These are phyloP conservation scores for Monosporozyma solicola DNA, from an alignment of 805 yeast genomes.

Conservation along the genomic window DNA sequence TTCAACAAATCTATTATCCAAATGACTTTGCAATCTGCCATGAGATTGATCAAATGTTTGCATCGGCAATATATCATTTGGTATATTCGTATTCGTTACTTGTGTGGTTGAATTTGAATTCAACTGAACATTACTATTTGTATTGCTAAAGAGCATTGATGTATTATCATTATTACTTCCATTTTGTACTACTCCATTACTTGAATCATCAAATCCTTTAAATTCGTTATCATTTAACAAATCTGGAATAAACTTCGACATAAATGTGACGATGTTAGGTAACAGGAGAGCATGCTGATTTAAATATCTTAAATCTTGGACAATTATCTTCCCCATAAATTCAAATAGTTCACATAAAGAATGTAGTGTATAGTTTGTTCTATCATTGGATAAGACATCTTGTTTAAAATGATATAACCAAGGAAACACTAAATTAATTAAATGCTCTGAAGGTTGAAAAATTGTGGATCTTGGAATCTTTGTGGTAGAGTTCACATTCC, in stretches of 20 bases:
- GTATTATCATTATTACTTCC: not conserved
- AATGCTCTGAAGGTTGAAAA: conserved; percentile 19
- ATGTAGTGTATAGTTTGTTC: conserved; percentile 27
- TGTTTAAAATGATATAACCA: conserved; percentile 25
- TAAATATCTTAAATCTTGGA: conserved; percentile 26
- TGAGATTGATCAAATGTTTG: not conserved
- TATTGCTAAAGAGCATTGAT: not conserved
- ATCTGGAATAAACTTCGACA: conserved; percentile 25
- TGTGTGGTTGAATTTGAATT: not conserved
- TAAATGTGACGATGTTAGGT: conserved; percentile 23
- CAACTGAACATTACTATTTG: not conserved
- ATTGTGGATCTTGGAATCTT: conserved; percentile 14
- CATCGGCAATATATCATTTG: not conserved
- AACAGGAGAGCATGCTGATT: conserved; percentile 18
- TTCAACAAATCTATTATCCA: conserved; percentile 9
- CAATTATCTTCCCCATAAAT: conserved; percentile 21
- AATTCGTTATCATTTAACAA: conserved; percentile 19
- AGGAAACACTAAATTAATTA: conserved; percentile 22
- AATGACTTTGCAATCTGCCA: not conserved
- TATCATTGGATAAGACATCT: conserved; percentile 21
- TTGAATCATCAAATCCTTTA: conserved; percentile 3
- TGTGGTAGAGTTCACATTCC: conserved; percentile 5
- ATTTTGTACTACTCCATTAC: not conserved
- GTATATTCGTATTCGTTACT: not conserved
- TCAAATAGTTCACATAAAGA: conserved; percentile 28